Evolutionary conservation across 1,139 yeast species (phyloP).

Genomic region (Entelexis paramagnoliae): DNA sequence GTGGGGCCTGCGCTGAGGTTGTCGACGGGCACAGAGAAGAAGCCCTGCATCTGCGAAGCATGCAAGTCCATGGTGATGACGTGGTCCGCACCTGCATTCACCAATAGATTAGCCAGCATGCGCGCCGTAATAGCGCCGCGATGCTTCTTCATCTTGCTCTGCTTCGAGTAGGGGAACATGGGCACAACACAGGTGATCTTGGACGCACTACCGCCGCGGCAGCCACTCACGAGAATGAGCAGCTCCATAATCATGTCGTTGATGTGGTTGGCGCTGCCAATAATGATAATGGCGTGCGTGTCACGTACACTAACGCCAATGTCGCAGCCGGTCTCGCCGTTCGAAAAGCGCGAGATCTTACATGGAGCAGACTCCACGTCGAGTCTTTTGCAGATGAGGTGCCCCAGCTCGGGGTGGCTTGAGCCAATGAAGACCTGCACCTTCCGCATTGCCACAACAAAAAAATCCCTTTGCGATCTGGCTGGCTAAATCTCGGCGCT

Average conservation of each 20-base stretch:
- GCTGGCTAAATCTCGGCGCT: background rate
- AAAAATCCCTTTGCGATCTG: background rate
- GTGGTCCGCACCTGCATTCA: constrained; percentile 99
- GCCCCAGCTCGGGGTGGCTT: constrained; percentile 90
- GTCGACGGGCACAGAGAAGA: constrained; percentile 93
- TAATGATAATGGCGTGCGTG: constrained; percentile 92
- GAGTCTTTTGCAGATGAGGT: constrained; percentile 74
- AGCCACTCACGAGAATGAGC: constrained; percentile 82
- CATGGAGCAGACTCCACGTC: constrained; percentile 97
- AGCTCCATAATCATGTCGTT: constrained; percentile 97
- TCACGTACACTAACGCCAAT: constrained; percentile 92
- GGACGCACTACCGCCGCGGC: constrained; percentile 94
- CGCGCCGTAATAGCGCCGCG: constrained; percentile 99
- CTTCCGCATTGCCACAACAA: constrained; percentile 60
- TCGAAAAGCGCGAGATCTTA: constrained; percentile 78
- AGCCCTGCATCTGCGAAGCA: constrained; percentile 99
- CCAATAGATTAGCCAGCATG: constrained; percentile 87
- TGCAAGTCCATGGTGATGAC: constrained; percentile 96
- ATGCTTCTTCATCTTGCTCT: constrained; percentile 95
- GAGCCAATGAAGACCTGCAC: constrained; percentile 94
- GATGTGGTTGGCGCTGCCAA: constrained; percentile 78
- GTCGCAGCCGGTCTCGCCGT: constrained; percentile 95
- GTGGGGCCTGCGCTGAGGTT: constrained; percentile 95
- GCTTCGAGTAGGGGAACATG: constrained; percentile 94
- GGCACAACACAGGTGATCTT: constrained; percentile 97